Evolutionary conservation across 2,329 filamentous ascomycete species (phyloP), one percentile per base, ranked within the genome.

Genomic region (Epichloe sibirici): DNA sequence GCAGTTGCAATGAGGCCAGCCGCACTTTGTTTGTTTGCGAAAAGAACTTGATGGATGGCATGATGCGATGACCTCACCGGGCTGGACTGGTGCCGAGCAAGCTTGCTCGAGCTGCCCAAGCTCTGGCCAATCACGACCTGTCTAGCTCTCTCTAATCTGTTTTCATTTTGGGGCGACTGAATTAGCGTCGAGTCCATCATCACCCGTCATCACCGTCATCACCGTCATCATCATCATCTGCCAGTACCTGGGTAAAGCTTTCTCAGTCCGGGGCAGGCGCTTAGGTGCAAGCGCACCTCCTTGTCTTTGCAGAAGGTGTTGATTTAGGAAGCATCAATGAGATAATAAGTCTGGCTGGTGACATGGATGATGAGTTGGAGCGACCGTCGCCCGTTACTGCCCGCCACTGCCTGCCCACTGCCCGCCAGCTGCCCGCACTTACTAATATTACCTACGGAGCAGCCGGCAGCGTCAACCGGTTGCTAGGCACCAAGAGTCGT

Each of bases 21-120:
- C 44, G 37, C 23, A 40, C 37, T 23, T 47, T 38, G 34, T 21
- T 46, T 34, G 9, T 42, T 23, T 28, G 34, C 15, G 17, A 42
- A n/a, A 17, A 12, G 44, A 45, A 31, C 1, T 1, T 31, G 1
- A 31, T 31, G 28, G 8, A 31, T 31, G 28, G 48, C n/a, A 51
- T 40, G 39, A 49, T 54, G 47, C 34, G 39, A 55, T 55, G 53
- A 55, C 53, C 53, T 55, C 50, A 55, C 23, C 37, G 40, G 53
- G 48, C 44, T 50, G 44, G 52, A 43, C 44, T 48, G 52, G 48
- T 38, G 51, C 45, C 39, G 25, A 21, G 31, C 44, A 3, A 17
- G 11, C 35, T 48, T 40, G 38, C 38, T 40, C 23, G 38, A 45
- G 35, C 47, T 49, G 39, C 34, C 13, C 40, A 37, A 28, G 35